Base-by-base conservation (phyloP, 1,139 yeast genomes). In the Kodamaea suecica region DNA sequence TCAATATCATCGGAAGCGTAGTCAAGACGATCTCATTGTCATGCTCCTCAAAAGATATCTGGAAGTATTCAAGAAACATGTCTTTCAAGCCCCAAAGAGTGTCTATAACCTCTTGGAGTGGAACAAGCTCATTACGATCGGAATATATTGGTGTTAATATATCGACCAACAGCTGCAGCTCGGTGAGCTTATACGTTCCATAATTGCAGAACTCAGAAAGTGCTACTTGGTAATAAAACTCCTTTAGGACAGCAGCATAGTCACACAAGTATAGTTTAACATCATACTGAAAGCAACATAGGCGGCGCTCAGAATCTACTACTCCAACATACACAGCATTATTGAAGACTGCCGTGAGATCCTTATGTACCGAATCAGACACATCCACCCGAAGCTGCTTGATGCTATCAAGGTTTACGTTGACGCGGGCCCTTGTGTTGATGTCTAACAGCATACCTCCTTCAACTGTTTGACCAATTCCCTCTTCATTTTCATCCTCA, bases 251-350 rank as follows among this genome's bases (percentile, higher is more conserved):
- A 0, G 84, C 70, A 0, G 84, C 87, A 55, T 88, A 92, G 55
- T 92, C 97, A 27, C 94, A 79, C 14, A 92, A 59, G 52, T 74
- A 84, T 23, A 92, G 64, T 39, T 78, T 78, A 8, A 90, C 83
- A 43, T 84, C 95, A 50, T 80, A 76, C 52, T 94, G 99, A 35
- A 92, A 69, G 16, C 96, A 84, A 11, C 84, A 80, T 12, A 92
- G 61, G 26, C 97, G 65, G 43, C 78, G 73, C 4, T 58, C 53
- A 17, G 73, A 75, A 54, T 90, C 97, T 1, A 86, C 92, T 4
- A 92, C 63, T 0, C 99, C 98, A 7, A 92, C 81, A 52, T 74
- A 87, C 0, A 82, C 77, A 35, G 84, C 76, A 39, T 84, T 78
- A 13, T 81, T 73, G 54, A 92, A 78, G 1, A 86, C 61, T 29